Percentiles rank a stretch among this genome's conserved stretches.
These are phyloP conservation scores for Acmispon strigosus DNA, from an alignment of 306 rosid species.

Conservation along the genomic window DNA sequence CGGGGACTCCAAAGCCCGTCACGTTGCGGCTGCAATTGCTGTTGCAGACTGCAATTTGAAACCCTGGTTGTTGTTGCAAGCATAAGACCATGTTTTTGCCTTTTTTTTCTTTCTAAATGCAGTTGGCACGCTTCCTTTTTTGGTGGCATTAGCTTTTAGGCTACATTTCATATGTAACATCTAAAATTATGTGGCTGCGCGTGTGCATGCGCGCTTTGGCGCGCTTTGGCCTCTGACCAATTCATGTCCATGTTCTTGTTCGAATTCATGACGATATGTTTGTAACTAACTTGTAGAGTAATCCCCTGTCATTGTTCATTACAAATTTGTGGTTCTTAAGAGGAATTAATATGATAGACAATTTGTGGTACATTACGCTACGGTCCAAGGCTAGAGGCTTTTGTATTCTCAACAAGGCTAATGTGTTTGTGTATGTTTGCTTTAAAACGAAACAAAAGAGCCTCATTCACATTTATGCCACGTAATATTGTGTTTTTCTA, in stretches of 20 bases:
- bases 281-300: not conserved
- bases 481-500: too few relatives aligned
- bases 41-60: too few relatives aligned
- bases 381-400: not conserved
- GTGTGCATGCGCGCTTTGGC: not conserved
- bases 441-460: too few relatives aligned
- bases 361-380: not conserved
- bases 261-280: not conserved
- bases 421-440: not conserved
- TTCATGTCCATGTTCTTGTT: not conserved
- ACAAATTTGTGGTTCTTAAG: not conserved
- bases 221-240: not conserved
- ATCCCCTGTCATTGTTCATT: not conserved
- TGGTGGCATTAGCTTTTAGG: not conserved
- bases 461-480: too few relatives aligned
- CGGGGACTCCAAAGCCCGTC: too few relatives aligned
- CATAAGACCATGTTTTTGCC: not conserved
- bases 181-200: not conserved
- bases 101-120: constrained; percentile 11
- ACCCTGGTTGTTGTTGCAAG: not conserved
- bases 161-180: not conserved
- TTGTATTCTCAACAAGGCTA: not conserved
- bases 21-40: too few relatives aligned
- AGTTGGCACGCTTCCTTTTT: not conserved
- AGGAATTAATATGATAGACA: not conserved